Conservation (phyloP, 305 asterid genomes). For the Solanum hybrid region DNA sequence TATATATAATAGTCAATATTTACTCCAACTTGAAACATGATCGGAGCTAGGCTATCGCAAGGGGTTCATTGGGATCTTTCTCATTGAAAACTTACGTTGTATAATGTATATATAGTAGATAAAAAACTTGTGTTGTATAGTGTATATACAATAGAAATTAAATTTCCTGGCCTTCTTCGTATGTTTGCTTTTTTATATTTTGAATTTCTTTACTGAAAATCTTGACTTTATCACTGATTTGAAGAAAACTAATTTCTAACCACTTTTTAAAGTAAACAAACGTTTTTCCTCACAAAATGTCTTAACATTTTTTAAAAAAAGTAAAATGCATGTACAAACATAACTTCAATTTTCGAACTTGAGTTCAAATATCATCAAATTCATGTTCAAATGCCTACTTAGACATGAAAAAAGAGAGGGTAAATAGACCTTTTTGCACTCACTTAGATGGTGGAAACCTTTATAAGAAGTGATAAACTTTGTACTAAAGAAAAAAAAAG, state of each 20-base stretch:
- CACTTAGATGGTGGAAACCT: slow-evolving; percentile 5
- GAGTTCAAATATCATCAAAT: not conserved
- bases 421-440: not conserved
- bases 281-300: not conserved
- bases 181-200: not conserved
- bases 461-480: not conserved
- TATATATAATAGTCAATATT: too few species aligned
- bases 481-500: not conserved
- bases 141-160: not conserved
- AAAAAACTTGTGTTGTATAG: too few species aligned
- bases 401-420: not conserved
- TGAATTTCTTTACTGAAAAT: not conserved
- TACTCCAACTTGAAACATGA: not conserved
- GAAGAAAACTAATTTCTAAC: not conserved
- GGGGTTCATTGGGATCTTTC: not conserved
- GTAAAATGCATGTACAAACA: not conserved
- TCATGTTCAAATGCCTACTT: not conserved
- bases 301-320: not conserved
- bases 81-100: not conserved
- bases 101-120: not conserved
- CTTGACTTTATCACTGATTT: not conserved
- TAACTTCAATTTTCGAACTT: not conserved
- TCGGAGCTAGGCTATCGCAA: not conserved
- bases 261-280: not conserved
- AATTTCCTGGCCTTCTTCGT: not conserved